A percentile compares a stretch with the other conserved stretches of the same genome.
Evolutionary conservation across 2,329 filamentous ascomycete genomes (phyloP).

Genomic region (Fusarium drepaniforme): DNA sequence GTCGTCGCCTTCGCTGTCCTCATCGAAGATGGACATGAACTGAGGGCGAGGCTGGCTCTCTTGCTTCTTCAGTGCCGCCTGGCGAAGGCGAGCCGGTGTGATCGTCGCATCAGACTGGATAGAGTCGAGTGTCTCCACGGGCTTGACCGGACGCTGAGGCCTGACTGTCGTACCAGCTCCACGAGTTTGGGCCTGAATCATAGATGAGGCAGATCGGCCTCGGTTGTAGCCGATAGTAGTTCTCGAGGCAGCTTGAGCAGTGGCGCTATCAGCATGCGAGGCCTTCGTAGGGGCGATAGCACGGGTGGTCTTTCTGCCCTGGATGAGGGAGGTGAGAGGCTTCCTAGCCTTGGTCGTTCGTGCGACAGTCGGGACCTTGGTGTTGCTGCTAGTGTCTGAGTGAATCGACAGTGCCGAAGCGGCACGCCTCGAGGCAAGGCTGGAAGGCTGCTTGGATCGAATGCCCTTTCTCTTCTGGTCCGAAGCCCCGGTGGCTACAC

Average conservation of each 20-base stretch:
- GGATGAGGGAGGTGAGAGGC: constrained; percentile 48
- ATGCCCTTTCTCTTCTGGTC: constrained; percentile 15
- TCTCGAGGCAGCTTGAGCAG: constrained; percentile 76
- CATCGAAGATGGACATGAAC: constrained; percentile 71
- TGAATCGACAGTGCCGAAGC: constrained; percentile 64
- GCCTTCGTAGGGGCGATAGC: constrained; percentile 58
- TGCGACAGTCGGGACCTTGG: constrained; percentile 1
- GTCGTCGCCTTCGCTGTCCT: constrained; percentile 55
- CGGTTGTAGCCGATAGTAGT: constrained; percentile 89
- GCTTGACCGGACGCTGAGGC: constrained; percentile 30
- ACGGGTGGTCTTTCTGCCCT: constrained; percentile 49
- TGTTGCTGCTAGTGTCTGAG: constrained; percentile 39
- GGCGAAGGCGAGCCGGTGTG: constrained; percentile 56
- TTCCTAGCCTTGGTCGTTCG: constrained; percentile 39
- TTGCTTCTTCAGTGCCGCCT: constrained; percentile 38
- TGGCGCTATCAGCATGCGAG: constrained; percentile 67
- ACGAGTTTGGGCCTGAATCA: constrained; percentile 51
- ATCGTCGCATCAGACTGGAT: constrained; percentile 55
- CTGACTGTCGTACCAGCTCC: constrained; percentile 23
- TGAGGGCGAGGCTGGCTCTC: constrained; percentile 56
- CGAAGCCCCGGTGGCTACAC: neutral
- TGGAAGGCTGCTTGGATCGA: constrained; percentile 41
- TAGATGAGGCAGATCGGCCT: constrained; percentile 70
- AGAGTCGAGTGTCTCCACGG: constrained; percentile 24
- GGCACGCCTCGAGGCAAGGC: constrained; percentile 62